These are phyloP conservation scores for Candida insectorum DNA, from an alignment of 805 yeast species.

Conservation along the genomic window DNA sequence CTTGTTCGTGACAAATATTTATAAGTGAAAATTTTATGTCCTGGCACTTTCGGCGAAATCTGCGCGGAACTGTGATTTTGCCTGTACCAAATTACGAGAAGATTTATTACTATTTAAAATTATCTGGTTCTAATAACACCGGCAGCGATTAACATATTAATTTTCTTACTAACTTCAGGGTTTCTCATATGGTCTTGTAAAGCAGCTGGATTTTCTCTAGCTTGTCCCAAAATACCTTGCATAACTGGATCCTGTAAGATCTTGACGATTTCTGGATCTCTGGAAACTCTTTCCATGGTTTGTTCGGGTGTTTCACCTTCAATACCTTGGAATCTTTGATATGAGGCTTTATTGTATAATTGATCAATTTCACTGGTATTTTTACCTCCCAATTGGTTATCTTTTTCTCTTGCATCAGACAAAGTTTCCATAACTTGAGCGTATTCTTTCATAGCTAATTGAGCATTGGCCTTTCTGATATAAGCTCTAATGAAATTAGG, in stretches of 20 bases:
- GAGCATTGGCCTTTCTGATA: slow-evolving; percentile 94
- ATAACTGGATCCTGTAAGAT: slow-evolving; percentile 93
- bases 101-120: no score
- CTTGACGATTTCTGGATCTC: slow-evolving; percentile 91
- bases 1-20: no score
- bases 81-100: no score
- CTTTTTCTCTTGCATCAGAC: slow-evolving; percentile 72
- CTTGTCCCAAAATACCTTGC: slow-evolving; percentile 93
- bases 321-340: slow-evolving; percentile 74
- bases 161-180: slow-evolving; percentile 86
- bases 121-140: slow-evolving; percentile 92
- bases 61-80: no score
- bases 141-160: slow-evolving; percentile 87
- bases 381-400: slow-evolving; percentile 59
- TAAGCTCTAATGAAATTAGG: slow-evolving; percentile 91
- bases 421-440: slow-evolving; percentile 78
- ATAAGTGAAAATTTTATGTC: no score
- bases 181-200: slow-evolving; percentile 96
- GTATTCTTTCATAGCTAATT: slow-evolving; percentile 85
- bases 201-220: slow-evolving; percentile 93
- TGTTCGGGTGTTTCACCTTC: slow-evolving; percentile 93
- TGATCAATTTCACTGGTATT: slow-evolving; percentile 76
- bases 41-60: no score
- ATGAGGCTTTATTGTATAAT: slow-evolving; percentile 70
- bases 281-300: slow-evolving; percentile 82